Conservation (phyloP, 495 filamentous ascomycete species). For the Penicillium soppii region DNA sequence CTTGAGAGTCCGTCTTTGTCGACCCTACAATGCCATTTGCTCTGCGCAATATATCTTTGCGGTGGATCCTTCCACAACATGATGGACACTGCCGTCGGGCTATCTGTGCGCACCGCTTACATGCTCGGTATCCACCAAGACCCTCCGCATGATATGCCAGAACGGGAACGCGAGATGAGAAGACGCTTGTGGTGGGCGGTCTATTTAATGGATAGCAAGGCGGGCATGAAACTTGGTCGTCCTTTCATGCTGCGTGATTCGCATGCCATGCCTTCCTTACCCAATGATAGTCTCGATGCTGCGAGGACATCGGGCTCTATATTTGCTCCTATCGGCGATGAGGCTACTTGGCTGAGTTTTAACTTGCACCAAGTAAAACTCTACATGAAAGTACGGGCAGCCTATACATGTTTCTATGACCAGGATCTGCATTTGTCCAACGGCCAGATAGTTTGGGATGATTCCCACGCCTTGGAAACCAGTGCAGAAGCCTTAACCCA, state of each 20-base stretch:
- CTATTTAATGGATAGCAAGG: constrained; percentile 47
- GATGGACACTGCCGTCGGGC: constrained; percentile 36
- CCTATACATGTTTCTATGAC: constrained; percentile 38
- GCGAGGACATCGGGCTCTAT: constrained; percentile 37
- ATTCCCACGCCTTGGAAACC: constrained; percentile 5
- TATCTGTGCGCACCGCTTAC: constrained; percentile 48
- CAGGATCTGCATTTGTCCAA: constrained; percentile 8
- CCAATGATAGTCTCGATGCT: constrained; percentile 32
- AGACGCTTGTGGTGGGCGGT: constrained; percentile 55
- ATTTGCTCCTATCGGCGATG: constrained; percentile 34
- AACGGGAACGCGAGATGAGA: constrained; percentile 37
- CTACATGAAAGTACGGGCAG: constrained; percentile 31
- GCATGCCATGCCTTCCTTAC: constrained; percentile 36
- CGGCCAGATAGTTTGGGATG: constrained; percentile 16
- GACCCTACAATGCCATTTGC: constrained; percentile 52
- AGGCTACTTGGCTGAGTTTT: constrained; percentile 42
- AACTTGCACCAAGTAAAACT: constrained; percentile 39
- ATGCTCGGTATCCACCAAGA: constrained; percentile 54
- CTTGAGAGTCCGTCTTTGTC: constrained; percentile 49
- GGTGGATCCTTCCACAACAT: constrained; percentile 51
- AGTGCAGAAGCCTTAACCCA: constrained; percentile 29
- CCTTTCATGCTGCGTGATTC: constrained; percentile 38
- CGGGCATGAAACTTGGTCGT: constrained; percentile 52
- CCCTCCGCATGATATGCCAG: constrained; percentile 35
- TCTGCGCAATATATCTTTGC: constrained; percentile 45